These are phyloP conservation scores for Lavandula angustifolia DNA, from an alignment of 257 asterid species.

Conservation along the genomic window DNA sequence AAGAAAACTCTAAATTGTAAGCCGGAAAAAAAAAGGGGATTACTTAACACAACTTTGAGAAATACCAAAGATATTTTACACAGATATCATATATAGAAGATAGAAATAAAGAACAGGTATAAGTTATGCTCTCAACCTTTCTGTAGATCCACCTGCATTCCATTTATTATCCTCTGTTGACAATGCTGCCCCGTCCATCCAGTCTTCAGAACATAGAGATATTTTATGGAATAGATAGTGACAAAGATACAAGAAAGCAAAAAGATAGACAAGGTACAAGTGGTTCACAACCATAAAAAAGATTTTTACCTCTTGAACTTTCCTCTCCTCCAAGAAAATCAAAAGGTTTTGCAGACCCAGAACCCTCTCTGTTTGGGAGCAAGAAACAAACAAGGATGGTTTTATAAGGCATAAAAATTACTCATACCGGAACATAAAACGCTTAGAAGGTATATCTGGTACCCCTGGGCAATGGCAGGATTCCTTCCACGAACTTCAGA, in stretches of 20 bases:
- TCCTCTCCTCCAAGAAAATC: conserved; percentile 70
- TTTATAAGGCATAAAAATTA: conserved; percentile 8
- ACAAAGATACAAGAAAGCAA: conserved; percentile 18
- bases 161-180: conserved; percentile 51
- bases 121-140: conserved; percentile 44
- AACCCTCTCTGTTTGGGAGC: conserved; percentile 55
- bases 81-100: conserved; percentile 9
- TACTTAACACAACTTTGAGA: conserved; percentile 7
- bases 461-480: conserved; percentile 65
- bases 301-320: conserved; percentile 62
- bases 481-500: conserved; percentile 83
- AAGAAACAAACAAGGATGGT: conserved; percentile 27
- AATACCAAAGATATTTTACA: background rate
- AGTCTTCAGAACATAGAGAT: conserved; percentile 44
- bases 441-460: conserved; percentile 22
- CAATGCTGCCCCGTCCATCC: conserved; percentile 59
- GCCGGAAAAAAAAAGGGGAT: conserved; percentile 14
- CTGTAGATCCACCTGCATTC: conserved; percentile 61
- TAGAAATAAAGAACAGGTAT: conserved; percentile 17
- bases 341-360: conserved; percentile 59
- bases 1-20: background rate
- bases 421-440: background rate
- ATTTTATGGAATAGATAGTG: conserved; percentile 26
- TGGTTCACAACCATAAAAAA: conserved; percentile 22
- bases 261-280: background rate